Evolutionary conservation across 805 yeast species (phyloP).

Genomic region (Starmerella lactis-condensi): DNA sequence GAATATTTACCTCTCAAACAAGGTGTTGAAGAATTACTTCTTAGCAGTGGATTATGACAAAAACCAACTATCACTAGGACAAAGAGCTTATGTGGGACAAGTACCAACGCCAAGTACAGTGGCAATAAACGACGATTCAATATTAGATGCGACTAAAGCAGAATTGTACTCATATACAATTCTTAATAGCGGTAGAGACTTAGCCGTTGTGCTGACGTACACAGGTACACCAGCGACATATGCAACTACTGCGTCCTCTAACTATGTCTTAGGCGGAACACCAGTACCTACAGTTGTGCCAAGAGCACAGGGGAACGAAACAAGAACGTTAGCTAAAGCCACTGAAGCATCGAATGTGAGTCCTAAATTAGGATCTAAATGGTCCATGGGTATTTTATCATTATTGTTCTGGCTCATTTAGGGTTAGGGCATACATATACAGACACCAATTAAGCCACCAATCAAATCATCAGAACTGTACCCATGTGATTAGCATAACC

Average conservation of each 20-base stretch:
- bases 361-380: no score
- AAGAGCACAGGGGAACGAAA: background rate
- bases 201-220: background rate
- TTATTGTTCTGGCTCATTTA: no score
- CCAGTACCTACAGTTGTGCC: constrained; percentile 2
- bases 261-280: background rate
- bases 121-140: background rate
- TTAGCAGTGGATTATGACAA: constrained; percentile 8
- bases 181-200: background rate
- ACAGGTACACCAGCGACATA: background rate
- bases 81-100: background rate
- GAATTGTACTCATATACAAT: background rate
- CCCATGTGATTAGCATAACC: no score
- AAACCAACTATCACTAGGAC: constrained; percentile 6
- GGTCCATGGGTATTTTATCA: no score
- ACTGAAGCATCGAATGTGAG: constrained; percentile 5
- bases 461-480: no score
- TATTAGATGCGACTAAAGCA: background rate
- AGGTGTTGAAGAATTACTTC: constrained; percentile 5
- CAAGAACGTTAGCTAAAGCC: constrained; percentile 2
- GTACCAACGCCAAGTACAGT: background rate
- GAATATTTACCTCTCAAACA: constrained; percentile 6
- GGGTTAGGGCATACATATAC: no score
- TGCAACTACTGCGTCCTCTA: constrained; percentile 1
- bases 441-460: no score